Evolutionary conservation across 805 yeast genomes (phyloP), one percentile per base, ranked within the genome.

Genomic region (Jamesozyma spencerorum): DNA sequence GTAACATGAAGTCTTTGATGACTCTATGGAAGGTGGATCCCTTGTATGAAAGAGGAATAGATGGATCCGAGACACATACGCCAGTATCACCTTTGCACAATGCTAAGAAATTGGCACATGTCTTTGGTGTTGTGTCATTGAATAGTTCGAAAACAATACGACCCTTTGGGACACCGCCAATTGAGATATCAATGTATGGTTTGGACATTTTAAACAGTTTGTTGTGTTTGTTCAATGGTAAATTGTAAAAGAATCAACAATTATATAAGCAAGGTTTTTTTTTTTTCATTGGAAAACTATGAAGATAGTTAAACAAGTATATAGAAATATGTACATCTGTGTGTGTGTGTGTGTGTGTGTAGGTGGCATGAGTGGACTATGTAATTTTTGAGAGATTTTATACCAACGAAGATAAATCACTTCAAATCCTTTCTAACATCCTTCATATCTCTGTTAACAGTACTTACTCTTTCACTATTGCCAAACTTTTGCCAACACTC

Each of bases 21-120:
- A 92, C 85, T 47, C 98, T 75, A 65, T 90, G 98, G 71, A 90
- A 90, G n/a, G 71, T 63, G n/a, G 94, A 81, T 17, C 85, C 85
- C 61, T 85, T 84, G 71, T 79, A 92, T 41, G 69, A 65, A 47
- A 85, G 68, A 4, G 85, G 84, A 47, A 73, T 70, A 2, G 52
- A 57, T 1, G 63, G 58, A 11, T 53, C 54, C 3, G 55, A 34
- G 29, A 47, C 53, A 28, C 50, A 42, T 36, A 50, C 24, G 11
- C 92, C 94, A 2, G 70, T 58, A 57, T 85, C 94, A 19, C 97
- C 97, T 31, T 95, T 81, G 63, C 94, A 81, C 42, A 90, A 66
- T 4, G 90, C 86, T 45, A 86, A 73, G 70, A 88, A 88, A 66
- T 88, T 88, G 54, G 85, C 95, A 10, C 90, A 82, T 1, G 96